Evolutionary conservation across 2,329 filamentous ascomycete genomes (phyloP).

Genomic region (Diaporthe vaccinii): DNA sequence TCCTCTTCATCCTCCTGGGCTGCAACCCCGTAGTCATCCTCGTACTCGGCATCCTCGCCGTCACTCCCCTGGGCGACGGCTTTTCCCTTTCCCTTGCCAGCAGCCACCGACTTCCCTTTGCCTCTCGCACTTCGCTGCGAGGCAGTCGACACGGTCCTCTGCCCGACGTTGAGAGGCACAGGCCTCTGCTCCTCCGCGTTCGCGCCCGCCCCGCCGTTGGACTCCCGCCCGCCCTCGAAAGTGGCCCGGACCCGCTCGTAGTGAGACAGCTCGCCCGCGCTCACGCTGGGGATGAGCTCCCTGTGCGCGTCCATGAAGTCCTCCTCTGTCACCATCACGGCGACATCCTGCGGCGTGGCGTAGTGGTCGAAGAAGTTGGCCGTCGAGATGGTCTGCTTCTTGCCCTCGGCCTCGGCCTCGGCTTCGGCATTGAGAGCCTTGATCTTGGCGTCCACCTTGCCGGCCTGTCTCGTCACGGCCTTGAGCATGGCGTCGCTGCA

Average conservation of each 20-base stretch:
- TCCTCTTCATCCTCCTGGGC: conserved; percentile 43
- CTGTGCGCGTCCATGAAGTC: conserved; percentile 87
- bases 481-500: conserved; percentile 99
- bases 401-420: conserved; percentile 44
- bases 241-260: conserved; percentile 86
- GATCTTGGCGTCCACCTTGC: conserved; percentile 86
- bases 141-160: conserved; percentile 47
- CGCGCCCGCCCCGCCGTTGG: conserved; percentile 53
- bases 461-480: conserved; percentile 91
- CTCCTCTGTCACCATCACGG: conserved; percentile 88
- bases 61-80: conserved; percentile 55
- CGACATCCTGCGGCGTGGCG: conserved; percentile 84
- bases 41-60: conserved; percentile 52
- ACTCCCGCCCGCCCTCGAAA: conserved; percentile 78
- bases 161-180: conserved; percentile 44
- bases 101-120: conserved; percentile 50
- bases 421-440: conserved; percentile 70
- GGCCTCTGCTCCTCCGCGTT: conserved; percentile 42
- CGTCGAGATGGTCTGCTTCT: conserved; percentile 74
- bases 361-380: conserved; percentile 97
- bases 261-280: conserved; percentile 89
- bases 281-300: conserved; percentile 94
- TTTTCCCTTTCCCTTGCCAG: conserved; percentile 52
- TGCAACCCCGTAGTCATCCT: conserved; percentile 49
- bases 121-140: conserved; percentile 49